Evolutionary conservation across 176 grass and related monocot species (phyloP).

Genomic region (Metroxylon sagu): DNA sequence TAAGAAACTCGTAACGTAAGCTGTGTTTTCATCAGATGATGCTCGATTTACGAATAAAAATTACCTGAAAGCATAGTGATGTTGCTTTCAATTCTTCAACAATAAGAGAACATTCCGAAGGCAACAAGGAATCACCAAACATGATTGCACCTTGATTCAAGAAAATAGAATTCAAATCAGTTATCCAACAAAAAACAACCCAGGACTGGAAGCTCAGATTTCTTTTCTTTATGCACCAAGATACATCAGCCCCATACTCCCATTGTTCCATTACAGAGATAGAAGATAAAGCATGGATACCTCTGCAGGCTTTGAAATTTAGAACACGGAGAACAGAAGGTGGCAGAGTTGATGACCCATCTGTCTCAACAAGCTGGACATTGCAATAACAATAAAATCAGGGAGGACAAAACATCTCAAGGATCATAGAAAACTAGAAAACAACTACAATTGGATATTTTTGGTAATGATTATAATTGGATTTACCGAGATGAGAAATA

Average conservation of each 20-base stretch:
- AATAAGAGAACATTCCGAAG: constrained; percentile 79
- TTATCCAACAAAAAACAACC: background rate
- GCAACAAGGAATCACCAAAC: constrained; percentile 88
- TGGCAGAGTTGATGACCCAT: constrained; percentile 65
- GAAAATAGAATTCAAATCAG: background rate
- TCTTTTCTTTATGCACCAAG: too few relatives aligned
- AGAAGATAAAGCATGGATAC: constrained; percentile 11
- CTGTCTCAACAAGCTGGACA: constrained; percentile 72
- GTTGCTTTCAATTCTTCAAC: constrained; percentile 88
- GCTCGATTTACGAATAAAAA: too few relatives aligned
- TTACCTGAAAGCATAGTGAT: constrained; percentile 91
- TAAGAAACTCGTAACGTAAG: too few relatives aligned
- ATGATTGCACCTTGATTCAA: constrained; percentile 76
- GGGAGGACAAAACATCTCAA: too few relatives aligned
- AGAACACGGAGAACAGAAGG: constrained; percentile 76
- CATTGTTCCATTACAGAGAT: too few relatives aligned
- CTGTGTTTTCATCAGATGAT: too few relatives aligned
- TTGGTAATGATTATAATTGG: too few relatives aligned
- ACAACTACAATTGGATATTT: too few relatives aligned
- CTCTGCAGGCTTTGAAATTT: constrained; percentile 95
- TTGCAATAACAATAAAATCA: constrained; percentile 19
- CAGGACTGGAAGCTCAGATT: too few relatives aligned
- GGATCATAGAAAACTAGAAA: too few relatives aligned
- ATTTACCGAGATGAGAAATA: too few relatives aligned
- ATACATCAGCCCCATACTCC: too few relatives aligned